Percentiles rank a stretch among this genome's conserved stretches.
phyloP scores from a whole-genome alignment of 306 rosid genomes.

The Lagenaria siceraria region DNA sequence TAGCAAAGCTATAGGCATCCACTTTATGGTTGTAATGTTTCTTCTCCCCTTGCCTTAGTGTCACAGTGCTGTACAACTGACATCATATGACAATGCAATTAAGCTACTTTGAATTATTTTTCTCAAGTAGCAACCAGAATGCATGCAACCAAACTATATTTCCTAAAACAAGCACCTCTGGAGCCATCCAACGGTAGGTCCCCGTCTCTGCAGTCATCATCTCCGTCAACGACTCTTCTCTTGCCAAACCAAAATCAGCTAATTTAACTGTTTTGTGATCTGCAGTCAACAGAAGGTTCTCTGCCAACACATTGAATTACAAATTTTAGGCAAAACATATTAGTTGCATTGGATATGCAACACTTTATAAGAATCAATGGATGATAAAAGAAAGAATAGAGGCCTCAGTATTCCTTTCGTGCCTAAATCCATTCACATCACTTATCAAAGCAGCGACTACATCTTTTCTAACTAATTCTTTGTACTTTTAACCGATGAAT shows the following conservation, averaged over 20 bases:
- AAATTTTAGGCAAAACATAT: neutral
- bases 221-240: slow-evolving; percentile 90
- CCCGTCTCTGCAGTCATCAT: slow-evolving; percentile 99
- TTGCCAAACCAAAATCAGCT: slow-evolving; percentile 92
- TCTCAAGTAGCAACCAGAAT: neutral
- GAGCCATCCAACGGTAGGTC: slow-evolving; percentile 98
- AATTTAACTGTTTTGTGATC: slow-evolving; percentile 73
- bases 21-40: slow-evolving; percentile 96
- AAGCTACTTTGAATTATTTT: neutral
- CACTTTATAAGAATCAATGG: neutral
- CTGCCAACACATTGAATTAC: slow-evolving; percentile 30
- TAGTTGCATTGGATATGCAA: neutral
- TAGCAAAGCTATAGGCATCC: slow-evolving; percentile 88
- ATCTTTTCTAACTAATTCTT: neutral
- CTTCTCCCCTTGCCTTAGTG: slow-evolving; percentile 91
- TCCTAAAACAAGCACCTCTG: slow-evolving; percentile 47
- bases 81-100: slow-evolving; percentile 17
- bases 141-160: slow-evolving; percentile 6
- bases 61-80: slow-evolving; percentile 90
- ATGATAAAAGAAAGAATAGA: neutral
- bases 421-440: neutral
- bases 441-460: neutral
- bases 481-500: neutral
- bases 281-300: slow-evolving; percentile 70
- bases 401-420: neutral